A percentile compares a stretch with the other conserved stretches of the same genome.
Conservation (phyloP, 75 land plant species). For the Pinus taeda region DNA sequence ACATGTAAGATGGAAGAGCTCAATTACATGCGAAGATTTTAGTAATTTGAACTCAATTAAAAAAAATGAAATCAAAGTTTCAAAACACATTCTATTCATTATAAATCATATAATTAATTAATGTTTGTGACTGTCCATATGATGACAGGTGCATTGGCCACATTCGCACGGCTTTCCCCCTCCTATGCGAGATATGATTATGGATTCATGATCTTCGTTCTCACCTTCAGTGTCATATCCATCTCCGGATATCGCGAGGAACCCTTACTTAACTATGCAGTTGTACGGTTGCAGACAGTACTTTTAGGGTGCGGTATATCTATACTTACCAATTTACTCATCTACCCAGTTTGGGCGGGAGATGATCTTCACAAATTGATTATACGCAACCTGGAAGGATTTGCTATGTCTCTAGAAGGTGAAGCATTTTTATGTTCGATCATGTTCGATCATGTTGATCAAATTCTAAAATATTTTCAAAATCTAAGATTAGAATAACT, state of each 20-base stretch:
- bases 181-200: slow-evolving; percentile 42
- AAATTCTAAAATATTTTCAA: no score
- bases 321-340: slow-evolving; percentile 16
- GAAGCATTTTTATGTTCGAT: not conserved
- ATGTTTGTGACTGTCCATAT: no score
- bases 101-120: no score
- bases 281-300: slow-evolving; percentile 30
- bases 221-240: slow-evolving; percentile 51
- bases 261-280: slow-evolving; percentile 10
- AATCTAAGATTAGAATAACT: no score
- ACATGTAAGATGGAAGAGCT: no score
- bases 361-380: slow-evolving; percentile 42
- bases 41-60: no score
- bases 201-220: slow-evolving; percentile 51
- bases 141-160: slow-evolving; percentile 34
- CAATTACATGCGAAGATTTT: no score
- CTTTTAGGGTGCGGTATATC: slow-evolving; percentile 25
- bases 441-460: no score
- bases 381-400: slow-evolving; percentile 28
- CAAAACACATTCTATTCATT: no score
- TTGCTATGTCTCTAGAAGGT: slow-evolving; percentile 49
- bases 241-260: slow-evolving; percentile 40
- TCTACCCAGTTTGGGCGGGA: slow-evolving; percentile 69
- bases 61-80: no score
- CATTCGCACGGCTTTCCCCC: slow-evolving; percentile 55